Conservation (phyloP, 2,329 filamentous ascomycete species). For the Beauveria pseudobassiana region DNA sequence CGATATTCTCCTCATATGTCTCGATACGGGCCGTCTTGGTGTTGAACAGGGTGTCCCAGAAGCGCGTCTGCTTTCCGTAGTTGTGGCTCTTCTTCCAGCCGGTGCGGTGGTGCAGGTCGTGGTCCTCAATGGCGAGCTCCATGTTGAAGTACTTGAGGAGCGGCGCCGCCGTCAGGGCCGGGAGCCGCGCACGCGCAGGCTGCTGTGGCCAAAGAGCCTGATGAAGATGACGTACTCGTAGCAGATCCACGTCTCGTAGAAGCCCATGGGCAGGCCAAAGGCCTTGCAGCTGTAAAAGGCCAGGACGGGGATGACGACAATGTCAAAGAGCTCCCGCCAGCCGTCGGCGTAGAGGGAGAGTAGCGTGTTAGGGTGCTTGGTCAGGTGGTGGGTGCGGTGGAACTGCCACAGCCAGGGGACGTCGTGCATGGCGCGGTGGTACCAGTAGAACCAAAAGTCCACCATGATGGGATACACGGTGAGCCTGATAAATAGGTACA, state of each 20-base stretch:
- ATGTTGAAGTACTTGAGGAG: slow-evolving; percentile 24
- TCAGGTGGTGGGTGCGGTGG: slow-evolving; percentile 37
- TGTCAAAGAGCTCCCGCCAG: slow-evolving; percentile 35
- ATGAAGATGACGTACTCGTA: slow-evolving; percentile 33
- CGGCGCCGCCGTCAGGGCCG: slow-evolving; percentile 24
- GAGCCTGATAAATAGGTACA: slow-evolving; percentile 30
- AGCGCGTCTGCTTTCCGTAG: slow-evolving; percentile 30
- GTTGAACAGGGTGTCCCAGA: slow-evolving; percentile 31
- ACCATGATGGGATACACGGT: slow-evolving; percentile 34
- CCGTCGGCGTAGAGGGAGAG: slow-evolving; percentile 33
- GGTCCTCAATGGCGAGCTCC: slow-evolving; percentile 35
- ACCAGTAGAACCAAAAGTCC: slow-evolving; percentile 39
- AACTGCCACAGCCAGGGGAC: slow-evolving; percentile 31
- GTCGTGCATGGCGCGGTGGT: slow-evolving; percentile 36
- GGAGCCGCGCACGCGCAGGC: slow-evolving; percentile 28
- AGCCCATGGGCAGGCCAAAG: slow-evolving; percentile 33
- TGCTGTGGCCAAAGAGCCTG: slow-evolving; percentile 30
- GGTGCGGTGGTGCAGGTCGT: slow-evolving; percentile 30
- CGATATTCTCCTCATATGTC: slow-evolving; percentile 22
- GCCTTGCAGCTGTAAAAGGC: slow-evolving; percentile 27
- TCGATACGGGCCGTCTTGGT: slow-evolving; percentile 31
- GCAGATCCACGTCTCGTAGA: slow-evolving; percentile 40
- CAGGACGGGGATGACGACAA: slow-evolving; percentile 31
- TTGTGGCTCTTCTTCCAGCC: slow-evolving; percentile 30
- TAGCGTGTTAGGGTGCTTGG: slow-evolving; percentile 36